These are phyloP conservation scores for Pseudogymnoascus sp. DNA, from an alignment of 2,329 filamentous ascomycete genomes.

Conservation along the genomic window DNA sequence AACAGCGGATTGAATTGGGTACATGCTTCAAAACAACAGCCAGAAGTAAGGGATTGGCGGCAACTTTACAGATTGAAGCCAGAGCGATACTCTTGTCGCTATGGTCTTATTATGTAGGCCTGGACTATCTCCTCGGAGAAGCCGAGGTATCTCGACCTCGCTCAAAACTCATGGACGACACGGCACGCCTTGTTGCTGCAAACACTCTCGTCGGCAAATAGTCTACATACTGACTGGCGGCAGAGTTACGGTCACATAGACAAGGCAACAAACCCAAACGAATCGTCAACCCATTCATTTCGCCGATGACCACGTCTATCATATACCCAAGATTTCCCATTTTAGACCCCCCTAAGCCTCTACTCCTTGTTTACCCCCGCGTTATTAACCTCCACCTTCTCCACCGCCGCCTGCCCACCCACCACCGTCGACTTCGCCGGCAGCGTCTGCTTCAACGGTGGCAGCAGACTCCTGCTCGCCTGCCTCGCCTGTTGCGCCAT, in stretches of 20 bases:
- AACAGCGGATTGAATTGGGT: not conserved
- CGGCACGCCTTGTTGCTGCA: not conserved
- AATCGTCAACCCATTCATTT: not conserved
- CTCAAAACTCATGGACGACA: not conserved
- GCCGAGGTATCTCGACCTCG: not conserved
- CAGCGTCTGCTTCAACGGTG: constrained; percentile 28
- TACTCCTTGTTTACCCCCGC: not conserved
- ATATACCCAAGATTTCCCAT: not conserved
- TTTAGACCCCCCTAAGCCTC: not conserved
- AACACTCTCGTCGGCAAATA: not conserved
- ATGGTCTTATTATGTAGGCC: not conserved
- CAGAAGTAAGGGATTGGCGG: not conserved
- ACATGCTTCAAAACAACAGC: not conserved
- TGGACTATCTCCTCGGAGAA: not conserved
- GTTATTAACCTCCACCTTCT: constrained; percentile 6
- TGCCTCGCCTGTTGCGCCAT: constrained; percentile 66
- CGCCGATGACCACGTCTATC: not conserved
- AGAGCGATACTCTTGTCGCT: not conserved
- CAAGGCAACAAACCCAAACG: not conserved
- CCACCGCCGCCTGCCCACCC: not conserved
- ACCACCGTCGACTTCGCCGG: constrained; percentile 9
- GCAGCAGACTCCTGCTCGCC: constrained; percentile 37
- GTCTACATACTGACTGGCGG: not conserved
- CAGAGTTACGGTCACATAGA: not conserved
- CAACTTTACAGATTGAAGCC: not conserved